Conservation (phyloP, 768 basidiomycete species). For the Pulveroboletus sp. region DNA sequence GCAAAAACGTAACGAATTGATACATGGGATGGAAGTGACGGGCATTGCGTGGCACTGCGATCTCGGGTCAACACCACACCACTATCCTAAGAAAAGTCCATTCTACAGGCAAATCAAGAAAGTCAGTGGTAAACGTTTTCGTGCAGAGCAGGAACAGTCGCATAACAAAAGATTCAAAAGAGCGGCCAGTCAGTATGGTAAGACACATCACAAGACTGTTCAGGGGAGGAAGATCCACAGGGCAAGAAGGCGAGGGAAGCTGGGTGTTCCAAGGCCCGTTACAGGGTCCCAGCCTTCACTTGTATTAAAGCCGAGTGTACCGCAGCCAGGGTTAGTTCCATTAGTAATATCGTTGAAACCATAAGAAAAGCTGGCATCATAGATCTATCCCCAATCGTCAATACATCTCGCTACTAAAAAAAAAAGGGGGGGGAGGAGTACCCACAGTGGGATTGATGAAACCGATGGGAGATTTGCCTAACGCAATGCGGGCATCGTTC, state of each 20-base stretch:
- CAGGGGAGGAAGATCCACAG: constrained; percentile 31
- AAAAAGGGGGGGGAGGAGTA: neutral
- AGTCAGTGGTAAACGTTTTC: neutral
- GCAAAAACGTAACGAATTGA: neutral
- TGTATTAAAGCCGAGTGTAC: constrained; percentile 33
- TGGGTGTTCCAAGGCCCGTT: constrained; percentile 50
- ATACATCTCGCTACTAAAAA: neutral
- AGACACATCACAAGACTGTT: neutral
- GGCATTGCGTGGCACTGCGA: neutral
- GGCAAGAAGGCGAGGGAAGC: constrained; percentile 32
- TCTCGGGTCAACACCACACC: neutral
- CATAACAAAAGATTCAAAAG: neutral
- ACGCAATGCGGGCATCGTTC: constrained; percentile 54
- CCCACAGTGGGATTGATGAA: constrained; percentile 53
- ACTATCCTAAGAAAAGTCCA: too few relatives aligned
- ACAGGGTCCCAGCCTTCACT: constrained; percentile 32
- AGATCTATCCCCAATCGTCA: constrained; percentile 35
- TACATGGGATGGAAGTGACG: neutral
- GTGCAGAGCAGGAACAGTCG: neutral
- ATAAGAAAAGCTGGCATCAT: constrained; percentile 30
- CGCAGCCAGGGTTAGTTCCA: constrained; percentile 46
- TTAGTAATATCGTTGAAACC: constrained; percentile 49
- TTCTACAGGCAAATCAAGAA: too few relatives aligned
- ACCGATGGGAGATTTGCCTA: constrained; percentile 45
- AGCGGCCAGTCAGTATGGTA: neutral